Base-by-base conservation (phyloP, 257 asterid species). In the Striga asiatica region DNA sequence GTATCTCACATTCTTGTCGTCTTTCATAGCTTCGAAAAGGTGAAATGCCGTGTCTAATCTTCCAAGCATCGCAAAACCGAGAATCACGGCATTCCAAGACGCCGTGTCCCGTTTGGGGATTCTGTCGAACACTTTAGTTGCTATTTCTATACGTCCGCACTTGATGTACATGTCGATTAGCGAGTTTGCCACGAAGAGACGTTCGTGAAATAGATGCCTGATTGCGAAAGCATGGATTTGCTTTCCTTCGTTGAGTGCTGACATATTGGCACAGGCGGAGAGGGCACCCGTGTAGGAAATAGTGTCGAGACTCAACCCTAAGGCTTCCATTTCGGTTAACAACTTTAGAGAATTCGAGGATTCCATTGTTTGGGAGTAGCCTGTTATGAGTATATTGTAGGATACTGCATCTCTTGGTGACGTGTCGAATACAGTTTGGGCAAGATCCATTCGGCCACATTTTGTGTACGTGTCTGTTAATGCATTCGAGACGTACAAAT, bases 61-160 rank as follows among this genome's bases (percentile, higher is more conserved):
- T 11, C 87, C 93, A 6, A 79, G 68, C 93, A 79, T 77, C 28
- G 87, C 96, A 28, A 58, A 79, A n/a, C 94, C 93, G 50, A 83
- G 38, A 27, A 87, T 81, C 83, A 87, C 71, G 2, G 85, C 84
- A 60, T 84, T 81, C 89, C 94, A 87, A 4, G 94, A 83, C 7
- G 89, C 84, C 1, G 77, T 70, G 31, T 83, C 88, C 72, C 68
- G 76, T 2, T 8, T 29, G 9, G 72, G 59, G 34, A 81, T 86
- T 56, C 54, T 59, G 27, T 81, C 74, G 16, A 86, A 86, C 17
- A 86, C 53, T 37, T 55, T 81, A 48, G 22, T 61, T 31, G 92
- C 84, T 14, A 69, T 57, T 39, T 78, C 75, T 6, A 81, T 77
- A 22, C 57, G 69, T 39, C 92, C 94, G 64, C 84, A 83, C 58